phyloP scores from a whole-genome alignment of 2,329 filamentous ascomycete species.

The Phyllosticta paracitricarpa region DNA sequence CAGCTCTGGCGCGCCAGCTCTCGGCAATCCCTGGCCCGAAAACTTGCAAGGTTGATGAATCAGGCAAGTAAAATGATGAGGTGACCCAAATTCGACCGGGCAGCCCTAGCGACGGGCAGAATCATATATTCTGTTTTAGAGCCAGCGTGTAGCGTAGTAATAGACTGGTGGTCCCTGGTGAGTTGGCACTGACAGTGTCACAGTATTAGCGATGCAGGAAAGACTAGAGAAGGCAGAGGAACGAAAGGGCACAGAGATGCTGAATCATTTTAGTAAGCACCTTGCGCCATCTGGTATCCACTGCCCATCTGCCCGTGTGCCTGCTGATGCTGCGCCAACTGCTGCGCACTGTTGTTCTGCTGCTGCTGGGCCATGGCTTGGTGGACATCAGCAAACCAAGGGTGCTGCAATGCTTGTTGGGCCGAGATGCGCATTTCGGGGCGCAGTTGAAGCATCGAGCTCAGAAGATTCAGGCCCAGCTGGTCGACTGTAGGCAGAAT shows the following conservation, averaged over 20 bases:
- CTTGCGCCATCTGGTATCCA: slow-evolving; percentile 27
- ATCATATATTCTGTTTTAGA: background rate
- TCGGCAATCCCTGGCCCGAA: background rate
- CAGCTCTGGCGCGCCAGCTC: too few relatives aligned
- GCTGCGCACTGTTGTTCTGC: slow-evolving; percentile 18
- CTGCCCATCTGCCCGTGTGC: slow-evolving; percentile 28
- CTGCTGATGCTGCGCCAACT: slow-evolving; percentile 25
- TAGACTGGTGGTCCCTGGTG: background rate
- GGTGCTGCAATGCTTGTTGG: slow-evolving; percentile 74
- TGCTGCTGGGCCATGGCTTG: slow-evolving; percentile 22
- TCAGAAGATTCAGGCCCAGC: slow-evolving; percentile 75
- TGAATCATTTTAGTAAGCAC: slow-evolving; percentile 23
- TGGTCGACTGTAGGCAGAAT: slow-evolving; percentile 88
- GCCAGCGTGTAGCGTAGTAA: background rate
- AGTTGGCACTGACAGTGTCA: background rate
- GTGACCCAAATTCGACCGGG: background rate
- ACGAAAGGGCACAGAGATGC: background rate
- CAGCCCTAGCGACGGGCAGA: background rate
- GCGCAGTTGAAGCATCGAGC: slow-evolving; percentile 82
- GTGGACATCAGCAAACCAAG: slow-evolving; percentile 73
- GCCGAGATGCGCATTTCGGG: slow-evolving; percentile 89
- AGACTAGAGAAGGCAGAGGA: background rate
- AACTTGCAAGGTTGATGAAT: background rate
- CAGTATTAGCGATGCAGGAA: background rate
- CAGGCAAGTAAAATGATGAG: background rate